phyloP scores from a whole-genome alignment of 1,139 yeast species.

The Hyphopichia pseudoburtonii region DNA sequence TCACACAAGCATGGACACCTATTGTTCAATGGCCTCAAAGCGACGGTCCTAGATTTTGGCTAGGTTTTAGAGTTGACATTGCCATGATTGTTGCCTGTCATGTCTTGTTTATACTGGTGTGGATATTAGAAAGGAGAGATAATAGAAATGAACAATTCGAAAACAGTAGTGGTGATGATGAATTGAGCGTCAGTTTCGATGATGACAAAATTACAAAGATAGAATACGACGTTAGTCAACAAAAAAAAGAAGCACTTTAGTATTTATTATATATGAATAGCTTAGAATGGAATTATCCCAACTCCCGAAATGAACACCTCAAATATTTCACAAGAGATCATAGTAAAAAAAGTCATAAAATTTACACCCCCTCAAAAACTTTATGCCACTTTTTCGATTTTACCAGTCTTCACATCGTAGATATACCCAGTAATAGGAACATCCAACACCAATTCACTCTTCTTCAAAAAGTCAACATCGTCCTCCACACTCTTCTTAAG shows the following conservation, averaged over 20 bases:
- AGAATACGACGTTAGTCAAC: background rate
- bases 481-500: slow-evolving; percentile 34
- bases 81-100: background rate
- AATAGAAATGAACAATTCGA: background rate
- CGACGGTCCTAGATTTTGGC: background rate
- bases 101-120: background rate
- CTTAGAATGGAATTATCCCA: no score
- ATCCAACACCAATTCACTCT: slow-evolving; percentile 24
- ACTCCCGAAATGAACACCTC: no score
- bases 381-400: slow-evolving; percentile 18
- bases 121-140: background rate
- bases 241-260: no score
- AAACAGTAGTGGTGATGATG: background rate
- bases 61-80: background rate
- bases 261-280: no score
- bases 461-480: slow-evolving; percentile 29
- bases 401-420: slow-evolving; percentile 39
- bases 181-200: background rate
- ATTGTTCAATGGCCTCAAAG: background rate
- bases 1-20: background rate
- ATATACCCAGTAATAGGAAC: slow-evolving; percentile 37
- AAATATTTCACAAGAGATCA: no score
- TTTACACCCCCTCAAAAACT: no score
- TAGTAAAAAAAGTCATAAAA: no score
- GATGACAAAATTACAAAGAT: background rate